These are phyloP conservation scores for Mycena rebaudengoi DNA, from an alignment of 768 basidiomycete genomes.

Conservation along the genomic window DNA sequence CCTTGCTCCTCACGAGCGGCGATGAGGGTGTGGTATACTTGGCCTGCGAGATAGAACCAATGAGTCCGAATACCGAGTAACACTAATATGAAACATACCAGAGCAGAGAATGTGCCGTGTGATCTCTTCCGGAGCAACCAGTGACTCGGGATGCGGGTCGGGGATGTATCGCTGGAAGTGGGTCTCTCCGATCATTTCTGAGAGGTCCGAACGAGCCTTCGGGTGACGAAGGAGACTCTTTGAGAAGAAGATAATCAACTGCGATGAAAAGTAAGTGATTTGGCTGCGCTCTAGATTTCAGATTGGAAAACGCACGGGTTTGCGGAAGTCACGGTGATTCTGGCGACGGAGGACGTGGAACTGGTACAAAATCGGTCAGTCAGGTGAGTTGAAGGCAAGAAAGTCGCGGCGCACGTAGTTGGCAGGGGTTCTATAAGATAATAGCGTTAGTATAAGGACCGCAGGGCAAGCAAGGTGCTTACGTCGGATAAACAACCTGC, in stretches of 20 bases:
- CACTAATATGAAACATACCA: conserved; percentile 46
- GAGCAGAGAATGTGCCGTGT: conserved; percentile 92
- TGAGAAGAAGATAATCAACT: conserved; percentile 97
- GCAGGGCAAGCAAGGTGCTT: conserved; percentile 39
- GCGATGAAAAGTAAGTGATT: not conserved
- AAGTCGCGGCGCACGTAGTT: conserved; percentile 73
- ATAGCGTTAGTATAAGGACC: not conserved
- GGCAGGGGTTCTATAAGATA: conserved; percentile 76
- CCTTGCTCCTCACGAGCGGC: conserved; percentile 92
- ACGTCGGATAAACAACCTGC: conserved; percentile 98
- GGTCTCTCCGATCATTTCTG: conserved; percentile 90
- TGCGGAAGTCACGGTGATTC: conserved; percentile 97
- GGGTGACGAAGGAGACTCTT: conserved; percentile 96
- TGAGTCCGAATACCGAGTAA: conserved; percentile 5
- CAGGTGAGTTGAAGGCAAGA: not conserved
- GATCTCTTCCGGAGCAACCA: conserved; percentile 87
- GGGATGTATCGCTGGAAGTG: conserved; percentile 95
- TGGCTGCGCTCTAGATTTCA: not conserved
- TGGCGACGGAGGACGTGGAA: conserved; percentile 98
- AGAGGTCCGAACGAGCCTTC: conserved; percentile 84
- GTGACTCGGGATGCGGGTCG: conserved; percentile 74
- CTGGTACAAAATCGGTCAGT: conserved; percentile 43
- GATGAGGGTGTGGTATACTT: conserved; percentile 91
- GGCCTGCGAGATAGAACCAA: conserved; percentile 57
- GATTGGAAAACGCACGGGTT: conserved; percentile 67